Evolutionary conservation across 345 rosid species (phyloP).

Genomic region (Anacardium occidentale): DNA sequence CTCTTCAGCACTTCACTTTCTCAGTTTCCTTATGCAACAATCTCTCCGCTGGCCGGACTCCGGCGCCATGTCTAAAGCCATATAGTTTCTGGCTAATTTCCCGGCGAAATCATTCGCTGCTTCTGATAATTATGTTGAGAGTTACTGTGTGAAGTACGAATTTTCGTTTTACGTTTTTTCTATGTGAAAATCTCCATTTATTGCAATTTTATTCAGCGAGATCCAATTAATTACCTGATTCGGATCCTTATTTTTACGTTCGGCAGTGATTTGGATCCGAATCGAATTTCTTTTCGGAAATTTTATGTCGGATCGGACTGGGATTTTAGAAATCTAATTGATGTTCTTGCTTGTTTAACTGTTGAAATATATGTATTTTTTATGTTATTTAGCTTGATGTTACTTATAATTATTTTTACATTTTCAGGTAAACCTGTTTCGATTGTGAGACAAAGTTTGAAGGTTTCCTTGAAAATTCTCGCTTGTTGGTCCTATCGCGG

Average conservation of each 20-base stretch:
- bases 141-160: slow-evolving; percentile 25
- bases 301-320: slow-evolving; percentile 21
- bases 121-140: slow-evolving; percentile 22
- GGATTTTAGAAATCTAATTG: background rate
- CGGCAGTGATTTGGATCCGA: slow-evolving; percentile 10
- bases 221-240: slow-evolving; percentile 25
- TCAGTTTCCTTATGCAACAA: slow-evolving; percentile 1
- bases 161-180: background rate
- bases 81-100: slow-evolving; percentile 18
- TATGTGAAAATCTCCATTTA: background rate
- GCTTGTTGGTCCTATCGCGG: slow-evolving; percentile 18
- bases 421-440: slow-evolving; percentile 30
- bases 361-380: background rate
- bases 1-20: slow-evolving; percentile 5
- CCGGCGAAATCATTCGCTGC: slow-evolving; percentile 20
- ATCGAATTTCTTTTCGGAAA: background rate
- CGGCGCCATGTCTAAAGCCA: slow-evolving; percentile 40
- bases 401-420: background rate
- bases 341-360: slow-evolving; percentile 1
- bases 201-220: slow-evolving; percentile 13
- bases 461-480: slow-evolving; percentile 24
- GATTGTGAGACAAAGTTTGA: slow-evolving; percentile 18
- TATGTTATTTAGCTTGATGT: background rate
- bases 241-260: slow-evolving; percentile 27
- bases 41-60: slow-evolving; percentile 37